Base-by-base conservation (phyloP, 2,329 filamentous ascomycete genomes). In the Fusarium oxysporum region DNA sequence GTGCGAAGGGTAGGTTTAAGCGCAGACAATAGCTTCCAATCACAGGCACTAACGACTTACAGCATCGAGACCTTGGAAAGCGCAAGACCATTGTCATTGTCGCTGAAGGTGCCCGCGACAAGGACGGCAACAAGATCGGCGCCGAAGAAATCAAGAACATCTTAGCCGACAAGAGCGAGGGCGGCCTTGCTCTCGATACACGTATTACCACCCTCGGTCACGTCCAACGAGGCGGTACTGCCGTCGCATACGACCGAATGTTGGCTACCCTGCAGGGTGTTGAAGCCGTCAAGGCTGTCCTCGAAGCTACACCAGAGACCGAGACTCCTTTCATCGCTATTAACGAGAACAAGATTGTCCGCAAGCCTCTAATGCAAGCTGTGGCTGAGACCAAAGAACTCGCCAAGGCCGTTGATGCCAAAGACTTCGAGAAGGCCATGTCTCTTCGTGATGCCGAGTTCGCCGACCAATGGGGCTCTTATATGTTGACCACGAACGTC, bases 41-140 rank as follows among this genome's bases (percentile, higher is more conserved):
- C 11, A 16, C 21, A 48, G 19, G 44, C 37, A 51, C 72, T 77
- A 74, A 77, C 58, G 74, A 62, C 43, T 48, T 62, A 60, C 80
- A 96, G 91, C 96, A 98, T 84, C 92, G 96, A 74, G 86, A 88
- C 70, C 88, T 94, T 79, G 96, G 96, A 79, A 99, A 98, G 88
- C 90, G 96, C 78, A 97, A 97, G 86, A 98, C 96, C 3, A 98
- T 98, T 77, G 96, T 99, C 78, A 97, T 99, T 77, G 93, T 99
- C 58, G 96, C 96, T 58, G 96, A 99, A 84, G 96, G 96, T 75
- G 96, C 96, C 51, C 92, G 95, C 75, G 95, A 98, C 83, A 88
- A 89, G 72, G 85, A 96, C 59, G 90, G 97, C 65, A 93, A 92
- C 80, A 96, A 94, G 83, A 97, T 99, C 78, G 90, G 90, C 1